A percentile compares a stretch with the other conserved stretches of the same genome.
These are phyloP conservation scores for Yarrowia alimentaria DNA, from an alignment of 805 yeast species.

Conservation along the genomic window DNA sequence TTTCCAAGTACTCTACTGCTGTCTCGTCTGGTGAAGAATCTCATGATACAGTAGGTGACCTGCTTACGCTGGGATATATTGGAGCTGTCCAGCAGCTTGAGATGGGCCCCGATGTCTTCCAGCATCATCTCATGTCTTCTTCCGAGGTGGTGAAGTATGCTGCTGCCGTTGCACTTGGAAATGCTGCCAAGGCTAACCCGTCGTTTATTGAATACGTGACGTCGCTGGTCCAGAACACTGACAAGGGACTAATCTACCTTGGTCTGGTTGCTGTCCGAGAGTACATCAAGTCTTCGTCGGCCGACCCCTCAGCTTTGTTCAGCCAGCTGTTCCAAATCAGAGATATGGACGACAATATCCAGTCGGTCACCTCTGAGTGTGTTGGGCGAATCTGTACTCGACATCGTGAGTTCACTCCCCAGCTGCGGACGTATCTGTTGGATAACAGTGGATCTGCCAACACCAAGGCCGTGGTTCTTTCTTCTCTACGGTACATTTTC, in stretches of 20 bases:
- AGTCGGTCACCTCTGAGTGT: slow-evolving; percentile 34
- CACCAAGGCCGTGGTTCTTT: slow-evolving; percentile 37
- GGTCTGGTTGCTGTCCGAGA: slow-evolving; percentile 20
- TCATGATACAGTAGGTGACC: slow-evolving; percentile 22
- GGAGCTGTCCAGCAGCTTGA: slow-evolving; percentile 42
- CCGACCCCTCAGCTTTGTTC: slow-evolving; percentile 13
- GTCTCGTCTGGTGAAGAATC: neutral
- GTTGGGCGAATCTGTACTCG: slow-evolving; percentile 35
- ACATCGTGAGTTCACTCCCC: slow-evolving; percentile 37
- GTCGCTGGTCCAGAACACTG: slow-evolving; percentile 8
- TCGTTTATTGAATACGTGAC: slow-evolving; percentile 1
- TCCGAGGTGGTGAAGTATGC: slow-evolving; percentile 43
- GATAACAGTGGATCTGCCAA: slow-evolving; percentile 32
- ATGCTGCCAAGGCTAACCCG: slow-evolving; percentile 19
- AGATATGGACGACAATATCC: slow-evolving; percentile 29
- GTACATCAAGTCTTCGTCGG: slow-evolving; percentile 5
- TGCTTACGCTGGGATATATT: slow-evolving; percentile 52
- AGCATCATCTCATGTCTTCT: slow-evolving; percentile 40
- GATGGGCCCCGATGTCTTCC: slow-evolving; percentile 43
- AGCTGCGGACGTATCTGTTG: slow-evolving; percentile 37
- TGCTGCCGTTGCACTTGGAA: slow-evolving; percentile 42
- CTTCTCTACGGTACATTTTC: slow-evolving; percentile 43
- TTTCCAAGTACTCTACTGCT: neutral
- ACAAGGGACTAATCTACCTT: too few relatives aligned
- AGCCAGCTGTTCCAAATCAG: slow-evolving; percentile 7